Evolutionary conservation across 805 yeast species (phyloP), one percentile per base, ranked within the genome.

Genomic region (Maudiozyma barnettii): DNA sequence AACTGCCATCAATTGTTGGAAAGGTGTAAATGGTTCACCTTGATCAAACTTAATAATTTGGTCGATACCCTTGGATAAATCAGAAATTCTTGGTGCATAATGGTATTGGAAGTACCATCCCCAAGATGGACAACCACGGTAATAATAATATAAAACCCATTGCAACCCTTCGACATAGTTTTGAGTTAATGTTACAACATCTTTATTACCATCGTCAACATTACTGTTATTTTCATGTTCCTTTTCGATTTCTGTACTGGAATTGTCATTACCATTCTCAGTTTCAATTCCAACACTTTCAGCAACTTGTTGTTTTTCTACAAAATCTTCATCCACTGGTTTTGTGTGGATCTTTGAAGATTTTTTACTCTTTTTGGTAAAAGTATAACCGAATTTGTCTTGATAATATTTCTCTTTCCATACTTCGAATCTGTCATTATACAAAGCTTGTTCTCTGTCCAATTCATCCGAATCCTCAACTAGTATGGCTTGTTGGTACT

Each of bases 1-100:
- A 20, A 93, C 99, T 18, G 96, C 91, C 99, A 91, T 93, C 57
- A 93, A 75, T 69, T 93, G 99, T 64, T 93, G 91, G 65, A 87
- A 91, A 10, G 99, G 99, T 50, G 72, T 78, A 70, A 93, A 88
- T 0, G 99, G 99, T 4, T 63, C 63, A 6, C 95, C 90, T 53
- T 72, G 64, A 14, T 81, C 79, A 56, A 90, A 89, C 31, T 71
- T 63, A 49, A 85, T 73, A 50, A 75, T 68, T 46, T 77, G 76
- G 43, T 81, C 76, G 46, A 91, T 72, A 43, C 96, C 98, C 48
- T 73, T 70, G 31, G 75, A 66, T 51, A 91, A 73, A 67, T 91
- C 98, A 4, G 96, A 87, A 49, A 91, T 87, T 71, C 95, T 79
- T 42, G 99, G 99, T 16, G 98, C 78, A 65, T 91, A 91, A 63